A percentile compares a stretch with the other conserved stretches of the same genome.
Evolutionary conservation across 83 land plant genomes (phyloP).

Genomic region (Thuja plicata): DNA sequence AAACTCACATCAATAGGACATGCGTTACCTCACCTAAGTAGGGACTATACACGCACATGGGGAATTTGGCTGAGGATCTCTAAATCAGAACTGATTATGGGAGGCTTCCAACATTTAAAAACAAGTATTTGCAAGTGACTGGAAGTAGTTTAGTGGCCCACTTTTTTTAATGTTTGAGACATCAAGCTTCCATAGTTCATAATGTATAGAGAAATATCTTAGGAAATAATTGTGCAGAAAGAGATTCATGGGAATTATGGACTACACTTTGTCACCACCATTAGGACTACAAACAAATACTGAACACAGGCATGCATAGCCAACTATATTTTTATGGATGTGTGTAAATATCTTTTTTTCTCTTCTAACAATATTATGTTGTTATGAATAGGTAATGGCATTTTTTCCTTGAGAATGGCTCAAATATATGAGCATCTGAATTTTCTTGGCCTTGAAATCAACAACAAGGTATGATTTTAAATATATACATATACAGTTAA

Average conservation of each 20-base stretch:
- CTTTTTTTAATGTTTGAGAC: too few relatives aligned
- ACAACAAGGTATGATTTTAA: constrained; percentile 45
- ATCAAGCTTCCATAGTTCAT: too few relatives aligned
- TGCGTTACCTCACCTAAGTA: neutral
- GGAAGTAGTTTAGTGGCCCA: neutral
- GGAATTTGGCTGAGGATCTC: neutral
- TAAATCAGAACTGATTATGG: neutral
- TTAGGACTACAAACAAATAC: neutral
- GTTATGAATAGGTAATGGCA: constrained; percentile 59
- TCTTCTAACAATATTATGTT: neutral
- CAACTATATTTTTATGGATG: neutral
- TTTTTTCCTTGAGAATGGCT: constrained; percentile 66
- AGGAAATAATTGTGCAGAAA: too few relatives aligned
- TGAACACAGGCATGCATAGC: neutral
- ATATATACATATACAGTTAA: neutral
- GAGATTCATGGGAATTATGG: too few relatives aligned
- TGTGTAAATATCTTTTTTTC: neutral
- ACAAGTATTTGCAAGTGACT: neutral
- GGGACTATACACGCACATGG: neutral
- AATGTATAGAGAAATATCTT: too few relatives aligned
- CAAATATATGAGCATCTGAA: constrained; percentile 33
- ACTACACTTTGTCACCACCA: too few relatives aligned
- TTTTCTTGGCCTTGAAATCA: constrained; percentile 79
- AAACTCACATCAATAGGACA: neutral
- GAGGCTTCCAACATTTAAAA: neutral